Conservation (phyloP, 352 stramenopile genomes). For the Hyaloperonospora brassicae region DNA sequence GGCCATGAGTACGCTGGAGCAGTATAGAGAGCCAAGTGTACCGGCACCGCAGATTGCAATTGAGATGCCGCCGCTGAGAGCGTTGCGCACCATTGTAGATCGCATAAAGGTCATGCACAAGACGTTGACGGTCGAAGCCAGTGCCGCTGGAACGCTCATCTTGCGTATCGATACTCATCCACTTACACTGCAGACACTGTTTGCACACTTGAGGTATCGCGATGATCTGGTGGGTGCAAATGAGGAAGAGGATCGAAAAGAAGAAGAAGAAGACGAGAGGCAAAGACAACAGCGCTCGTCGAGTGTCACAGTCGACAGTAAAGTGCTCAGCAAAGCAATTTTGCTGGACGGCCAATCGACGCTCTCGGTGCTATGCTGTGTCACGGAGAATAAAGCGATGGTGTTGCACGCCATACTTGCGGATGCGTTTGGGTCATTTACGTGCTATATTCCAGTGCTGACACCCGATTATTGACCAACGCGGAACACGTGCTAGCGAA, state of each 20-base stretch:
- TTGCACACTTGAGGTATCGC: constrained; percentile 63
- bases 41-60: constrained; percentile 69
- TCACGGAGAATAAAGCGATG: constrained; percentile 72
- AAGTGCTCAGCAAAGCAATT: constrained; percentile 71
- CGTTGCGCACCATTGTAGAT: constrained; percentile 64
- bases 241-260: constrained; percentile 19
- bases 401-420: constrained; percentile 73
- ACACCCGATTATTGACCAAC: constrained; percentile 38
- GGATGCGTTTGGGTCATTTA: constrained; percentile 73
- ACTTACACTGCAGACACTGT: constrained; percentile 69
- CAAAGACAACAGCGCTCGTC: constrained; percentile 26
- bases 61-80: constrained; percentile 65
- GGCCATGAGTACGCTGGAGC: constrained; percentile 61
- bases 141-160: constrained; percentile 52
- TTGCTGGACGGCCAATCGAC: constrained; percentile 61
- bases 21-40: constrained; percentile 71
- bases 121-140: constrained; percentile 69
- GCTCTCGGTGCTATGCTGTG: constrained; percentile 67
- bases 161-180: constrained; percentile 63
- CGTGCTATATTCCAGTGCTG: constrained; percentile 74
- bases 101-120: constrained; percentile 67
- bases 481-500: too few species aligned
- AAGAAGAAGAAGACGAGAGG: constrained; percentile 19
- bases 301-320: constrained; percentile 70
- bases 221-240: constrained; percentile 59